Percentiles rank a stretch among this genome's conserved stretches.
These are phyloP conservation scores for Aphanocladium album DNA, from an alignment of 2,329 filamentous ascomycete genomes.

Conservation along the genomic window DNA sequence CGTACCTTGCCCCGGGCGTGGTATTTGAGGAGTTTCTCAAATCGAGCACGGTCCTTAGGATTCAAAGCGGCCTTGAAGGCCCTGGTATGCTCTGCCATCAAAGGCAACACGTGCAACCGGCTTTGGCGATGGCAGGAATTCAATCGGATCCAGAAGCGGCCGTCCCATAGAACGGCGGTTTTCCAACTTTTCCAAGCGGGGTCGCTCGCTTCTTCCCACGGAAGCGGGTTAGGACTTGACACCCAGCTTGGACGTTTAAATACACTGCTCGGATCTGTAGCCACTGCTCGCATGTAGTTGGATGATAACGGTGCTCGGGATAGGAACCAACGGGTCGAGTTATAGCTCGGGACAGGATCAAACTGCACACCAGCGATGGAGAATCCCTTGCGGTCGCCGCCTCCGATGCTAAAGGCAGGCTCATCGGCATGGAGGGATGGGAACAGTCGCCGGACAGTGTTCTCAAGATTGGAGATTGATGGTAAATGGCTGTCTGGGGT, in stretches of 20 bases:
- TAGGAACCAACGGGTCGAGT: constrained; percentile 37
- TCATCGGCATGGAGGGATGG: constrained; percentile 33
- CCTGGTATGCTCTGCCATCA: constrained; percentile 39
- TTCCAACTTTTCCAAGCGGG: constrained; percentile 30
- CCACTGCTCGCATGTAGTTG: constrained; percentile 20
- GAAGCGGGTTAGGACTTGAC: neutral
- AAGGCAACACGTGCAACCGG: constrained; percentile 41
- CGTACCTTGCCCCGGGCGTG: constrained; percentile 52
- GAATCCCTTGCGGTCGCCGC: constrained; percentile 33
- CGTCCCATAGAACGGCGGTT: constrained; percentile 46
- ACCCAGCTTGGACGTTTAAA: neutral
- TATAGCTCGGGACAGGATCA: constrained; percentile 24
- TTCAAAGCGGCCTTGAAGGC: constrained; percentile 42
- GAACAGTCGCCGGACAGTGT: constrained; percentile 43
- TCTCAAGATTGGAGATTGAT: constrained; percentile 39
- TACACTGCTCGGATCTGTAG: neutral
- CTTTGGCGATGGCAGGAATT: constrained; percentile 35
- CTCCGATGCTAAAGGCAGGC: neutral
- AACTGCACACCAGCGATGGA: constrained; percentile 35
- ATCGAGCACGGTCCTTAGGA: constrained; percentile 23
- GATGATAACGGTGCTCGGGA: constrained; percentile 42
- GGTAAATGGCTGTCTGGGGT: constrained; percentile 43
- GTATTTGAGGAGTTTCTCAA: constrained; percentile 41
- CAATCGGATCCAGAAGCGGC: constrained; percentile 56
- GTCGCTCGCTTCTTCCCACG: constrained; percentile 23